Base-by-base conservation (phyloP, 768 basidiomycete genomes). In the Epithele typhae region DNA sequence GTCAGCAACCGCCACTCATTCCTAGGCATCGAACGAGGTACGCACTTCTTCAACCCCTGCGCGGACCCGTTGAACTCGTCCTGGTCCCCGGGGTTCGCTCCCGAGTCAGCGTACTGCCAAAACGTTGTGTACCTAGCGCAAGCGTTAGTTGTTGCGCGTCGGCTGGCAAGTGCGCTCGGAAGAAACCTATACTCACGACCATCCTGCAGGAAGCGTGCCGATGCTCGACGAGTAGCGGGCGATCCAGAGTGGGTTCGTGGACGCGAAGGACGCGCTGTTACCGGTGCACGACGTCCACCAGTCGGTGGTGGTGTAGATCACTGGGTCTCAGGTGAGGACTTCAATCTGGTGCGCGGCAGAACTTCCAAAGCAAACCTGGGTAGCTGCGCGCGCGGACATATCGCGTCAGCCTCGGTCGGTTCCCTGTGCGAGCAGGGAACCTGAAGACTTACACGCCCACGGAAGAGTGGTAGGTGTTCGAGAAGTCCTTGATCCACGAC, bases 281-380 rank as follows among this genome's bases (percentile, higher is more conserved):
- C 77, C 80, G 2, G 84, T 85, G 60, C 84, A 86, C 8, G 69
- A 71, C 9, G 54, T 75, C 84, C 84, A 86, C 83, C 83, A 85
- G 59, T 75, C 67, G 10, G 79, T 82, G 3, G 77, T 80, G 23
- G 78, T 78, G 53, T 84, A 84, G 46, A 83, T 80, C 33, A 77
- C 78, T 76, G 45, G 35, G 18, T 15, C 18, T 27, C 37, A 10
- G 4, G 37, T n/a, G n/a, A n/a, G n/a, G n/a, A n/a, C 27, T 14
- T 30, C 8, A 7, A 38, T 19, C 25, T n/a, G n/a, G n/a, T n/a
- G n/a, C n/a, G n/a, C n/a, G n/a, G n/a, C n/a, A n/a, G n/a, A n/a
- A n/a, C n/a, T n/a, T n/a, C n/a, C n/a, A n/a, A n/a, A n/a, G n/a
- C n/a, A n/a, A n/a, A n/a, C n/a, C n/a, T n/a, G n/a, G n/a, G n/a